A percentile compares a stretch with the other conserved stretches of the same genome.
Conservation (phyloP, 768 basidiomycete genomes). For the Lyophyllum shimeji region DNA sequence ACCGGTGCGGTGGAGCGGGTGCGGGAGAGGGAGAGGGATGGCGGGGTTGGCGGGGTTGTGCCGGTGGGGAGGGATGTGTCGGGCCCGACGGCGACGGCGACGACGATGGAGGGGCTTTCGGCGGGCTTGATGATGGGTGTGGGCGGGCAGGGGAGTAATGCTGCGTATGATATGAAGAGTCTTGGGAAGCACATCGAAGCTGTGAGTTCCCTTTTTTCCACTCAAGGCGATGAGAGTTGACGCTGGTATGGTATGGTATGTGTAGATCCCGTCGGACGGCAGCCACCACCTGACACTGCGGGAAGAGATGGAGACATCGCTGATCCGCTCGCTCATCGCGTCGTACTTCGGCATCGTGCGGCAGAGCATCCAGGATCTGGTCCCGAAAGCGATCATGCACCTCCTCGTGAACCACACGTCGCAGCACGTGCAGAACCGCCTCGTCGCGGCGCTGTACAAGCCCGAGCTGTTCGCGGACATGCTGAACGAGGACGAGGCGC, state of each 20-base stretch:
- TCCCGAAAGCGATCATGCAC: conserved; percentile 99
- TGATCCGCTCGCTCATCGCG: conserved; percentile 92
- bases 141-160: conserved; percentile 69
- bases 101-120: conserved; percentile 48
- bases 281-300: conserved; percentile 64
- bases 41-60: conserved; percentile 29
- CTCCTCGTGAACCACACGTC: conserved; percentile 96
- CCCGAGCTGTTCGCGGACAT: conserved; percentile 89
- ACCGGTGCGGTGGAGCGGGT: conserved; percentile 49
- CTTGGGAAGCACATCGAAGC: conserved; percentile 97
- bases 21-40: conserved; percentile 17
- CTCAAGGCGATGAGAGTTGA: neutral
- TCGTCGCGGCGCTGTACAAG: conserved; percentile 94
- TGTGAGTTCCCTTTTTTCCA: conserved; percentile 50
- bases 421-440: conserved; percentile 92
- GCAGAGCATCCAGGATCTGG: conserved; percentile 94
- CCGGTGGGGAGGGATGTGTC: conserved; percentile 68
- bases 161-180: conserved; percentile 98
- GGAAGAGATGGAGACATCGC: conserved; percentile 95
- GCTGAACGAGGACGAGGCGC: conserved; percentile 92
- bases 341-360: conserved; percentile 97
- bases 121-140: conserved; percentile 69
- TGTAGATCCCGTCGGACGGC: conserved; percentile 49
- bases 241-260: neutral
- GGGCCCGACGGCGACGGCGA: too few species aligned